These are phyloP conservation scores for Plasmodium sp. DNA, from an alignment of 169 alveolate genomes.

Conservation along the genomic window DNA sequence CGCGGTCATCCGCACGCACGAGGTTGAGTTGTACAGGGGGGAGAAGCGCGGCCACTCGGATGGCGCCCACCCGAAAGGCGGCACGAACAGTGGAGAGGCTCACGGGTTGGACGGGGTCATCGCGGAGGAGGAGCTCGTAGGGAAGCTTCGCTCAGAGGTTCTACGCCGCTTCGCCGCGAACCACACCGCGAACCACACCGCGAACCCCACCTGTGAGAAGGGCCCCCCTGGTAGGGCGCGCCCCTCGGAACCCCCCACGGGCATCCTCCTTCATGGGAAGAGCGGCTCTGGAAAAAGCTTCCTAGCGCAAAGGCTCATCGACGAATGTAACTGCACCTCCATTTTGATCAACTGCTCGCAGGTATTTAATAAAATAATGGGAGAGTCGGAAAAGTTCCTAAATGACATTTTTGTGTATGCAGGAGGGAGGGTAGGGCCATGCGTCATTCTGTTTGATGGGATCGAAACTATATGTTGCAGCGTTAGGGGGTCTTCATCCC, in stretches of 20 bases:
- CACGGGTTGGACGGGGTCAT: slow-evolving; percentile 15
- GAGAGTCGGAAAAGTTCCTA: slow-evolving; percentile 59
- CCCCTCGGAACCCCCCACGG: background rate
- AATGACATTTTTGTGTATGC: slow-evolving; percentile 37
- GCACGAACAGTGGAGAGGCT: background rate
- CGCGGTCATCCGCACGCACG: slow-evolving; percentile 11
- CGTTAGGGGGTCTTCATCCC: background rate
- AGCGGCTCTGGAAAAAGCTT: slow-evolving; percentile 66
- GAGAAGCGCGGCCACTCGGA: background rate
- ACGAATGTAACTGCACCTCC: slow-evolving; percentile 69
- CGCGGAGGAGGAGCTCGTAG: slow-evolving; percentile 21
- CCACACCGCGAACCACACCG: background rate
- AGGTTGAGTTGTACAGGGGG: slow-evolving; percentile 43
- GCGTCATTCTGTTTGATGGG: slow-evolving; percentile 32
- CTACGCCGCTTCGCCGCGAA: background rate
- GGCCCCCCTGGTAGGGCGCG: background rate
- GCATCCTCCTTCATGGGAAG: slow-evolving; percentile 25
- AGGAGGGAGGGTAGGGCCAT: slow-evolving; percentile 42
- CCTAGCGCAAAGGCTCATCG: slow-evolving; percentile 21
- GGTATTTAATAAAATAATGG: slow-evolving; percentile 64
- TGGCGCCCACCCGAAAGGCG: background rate
- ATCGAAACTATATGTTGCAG: slow-evolving; percentile 43
- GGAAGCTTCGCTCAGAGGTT: background rate
- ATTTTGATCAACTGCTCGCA: slow-evolving; percentile 44
- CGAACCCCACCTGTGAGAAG: background rate